Conservation (phyloP, 2,329 filamentous ascomycete species). For the Trichoderma citrinoviride region DNA sequence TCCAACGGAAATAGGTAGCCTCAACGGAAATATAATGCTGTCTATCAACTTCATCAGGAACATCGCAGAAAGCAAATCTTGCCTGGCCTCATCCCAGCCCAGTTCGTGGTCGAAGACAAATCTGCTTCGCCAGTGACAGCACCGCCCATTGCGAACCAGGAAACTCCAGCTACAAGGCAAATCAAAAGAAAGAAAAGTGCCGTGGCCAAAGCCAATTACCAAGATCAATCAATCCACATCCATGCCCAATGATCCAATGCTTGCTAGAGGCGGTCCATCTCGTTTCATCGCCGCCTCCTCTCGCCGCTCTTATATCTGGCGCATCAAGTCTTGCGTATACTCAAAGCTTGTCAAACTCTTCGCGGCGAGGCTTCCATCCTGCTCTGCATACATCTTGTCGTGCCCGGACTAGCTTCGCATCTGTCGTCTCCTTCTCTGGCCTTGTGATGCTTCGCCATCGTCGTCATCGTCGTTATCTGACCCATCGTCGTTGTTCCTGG, state of each 20-base stretch:
- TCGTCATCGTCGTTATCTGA: slow-evolving; percentile 25
- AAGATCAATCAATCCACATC: not conserved
- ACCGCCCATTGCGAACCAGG: not conserved
- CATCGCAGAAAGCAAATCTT: not conserved
- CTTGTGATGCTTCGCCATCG: slow-evolving; percentile 20
- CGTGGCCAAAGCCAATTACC: not conserved
- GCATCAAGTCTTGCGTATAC: not conserved
- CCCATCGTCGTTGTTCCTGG: slow-evolving; percentile 21
- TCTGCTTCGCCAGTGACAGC: not conserved
- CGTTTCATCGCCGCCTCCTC: not conserved
- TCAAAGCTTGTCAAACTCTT: not conserved
- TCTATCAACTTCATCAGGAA: slow-evolving; percentile 4
- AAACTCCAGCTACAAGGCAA: not conserved
- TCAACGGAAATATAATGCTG: not conserved
- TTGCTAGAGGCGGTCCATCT: not conserved
- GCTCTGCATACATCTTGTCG: not conserved
- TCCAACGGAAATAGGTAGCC: not conserved
- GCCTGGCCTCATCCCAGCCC: not conserved
- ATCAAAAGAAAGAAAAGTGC: not conserved
- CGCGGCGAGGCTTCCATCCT: not conserved
- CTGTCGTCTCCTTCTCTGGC: slow-evolving; percentile 22
- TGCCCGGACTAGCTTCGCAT: slow-evolving; percentile 17
- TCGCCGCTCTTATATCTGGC: not conserved
- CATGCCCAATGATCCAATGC: slow-evolving; percentile 8
- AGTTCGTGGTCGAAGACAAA: not conserved